Percentiles rank a stretch among this genome's conserved stretches.
Conservation (phyloP, 1,139 yeast species). For the Candida sanyaensis region DNA sequence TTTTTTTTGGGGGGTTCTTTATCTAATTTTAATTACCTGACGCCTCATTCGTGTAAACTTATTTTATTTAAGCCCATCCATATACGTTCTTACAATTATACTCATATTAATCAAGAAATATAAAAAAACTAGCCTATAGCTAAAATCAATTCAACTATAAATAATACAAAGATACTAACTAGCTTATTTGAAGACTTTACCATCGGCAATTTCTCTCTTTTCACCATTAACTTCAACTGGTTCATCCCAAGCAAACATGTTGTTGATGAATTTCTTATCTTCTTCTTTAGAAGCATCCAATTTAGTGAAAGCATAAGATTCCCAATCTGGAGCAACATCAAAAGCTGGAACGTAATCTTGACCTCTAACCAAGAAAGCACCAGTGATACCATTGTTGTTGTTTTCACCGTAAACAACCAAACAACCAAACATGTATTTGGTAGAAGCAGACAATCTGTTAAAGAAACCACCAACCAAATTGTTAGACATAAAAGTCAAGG, state of each 20-base stretch:
- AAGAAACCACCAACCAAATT: slow-evolving; percentile 98
- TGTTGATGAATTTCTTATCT: slow-evolving; percentile 41
- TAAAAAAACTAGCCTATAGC: not conserved
- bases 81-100: too few species aligned
- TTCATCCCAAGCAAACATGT: slow-evolving; percentile 55
- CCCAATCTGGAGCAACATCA: slow-evolving; percentile 99
- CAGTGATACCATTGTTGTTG: slow-evolving; percentile 96
- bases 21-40: too few species aligned
- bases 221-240: slow-evolving; percentile 48
- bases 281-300: slow-evolving; percentile 40
- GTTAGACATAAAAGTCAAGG: slow-evolving; percentile 96
- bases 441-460: slow-evolving; percentile 88
- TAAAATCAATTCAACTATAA: slow-evolving; percentile 5
- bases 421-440: slow-evolving; percentile 92
- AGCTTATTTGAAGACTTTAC: slow-evolving; percentile 48
- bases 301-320: slow-evolving; percentile 51
- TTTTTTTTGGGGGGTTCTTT: too few species aligned
- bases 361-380: slow-evolving; percentile 94
- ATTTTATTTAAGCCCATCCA: too few species aligned
- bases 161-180: not conserved
- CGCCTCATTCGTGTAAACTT: too few species aligned
- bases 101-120: too few species aligned
- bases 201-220: slow-evolving; percentile 48
- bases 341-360: slow-evolving; percentile 89
- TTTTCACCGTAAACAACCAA: slow-evolving; percentile 96